phyloP scores from a whole-genome alignment of 2,329 filamentous ascomycete species.

The Colletotrichum chlorophyti region DNA sequence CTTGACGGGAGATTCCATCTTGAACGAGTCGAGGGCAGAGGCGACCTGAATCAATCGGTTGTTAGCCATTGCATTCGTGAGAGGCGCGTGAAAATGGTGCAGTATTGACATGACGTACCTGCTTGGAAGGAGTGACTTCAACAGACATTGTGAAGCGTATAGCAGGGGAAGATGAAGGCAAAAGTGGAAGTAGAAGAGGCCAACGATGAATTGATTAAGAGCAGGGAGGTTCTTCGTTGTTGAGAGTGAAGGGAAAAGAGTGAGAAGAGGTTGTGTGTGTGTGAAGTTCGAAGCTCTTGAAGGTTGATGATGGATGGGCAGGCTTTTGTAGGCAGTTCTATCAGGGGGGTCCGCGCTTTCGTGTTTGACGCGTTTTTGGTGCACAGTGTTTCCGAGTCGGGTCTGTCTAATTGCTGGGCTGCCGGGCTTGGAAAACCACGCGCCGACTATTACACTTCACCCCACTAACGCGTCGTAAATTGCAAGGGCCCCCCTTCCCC shows the following conservation, averaged over 20 bases:
- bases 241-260: no score
- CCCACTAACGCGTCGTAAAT: conserved; percentile 22
- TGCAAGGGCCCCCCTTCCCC: conserved; percentile 1
- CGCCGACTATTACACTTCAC: neutral
- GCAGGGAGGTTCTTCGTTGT: conserved; percentile 24
- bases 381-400: neutral
- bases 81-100: conserved; percentile 16
- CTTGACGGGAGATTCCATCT: conserved; percentile 93
- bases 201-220: conserved; percentile 19
- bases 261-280: conserved; percentile 2
- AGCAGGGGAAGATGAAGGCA: neutral
- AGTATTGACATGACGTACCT: conserved; percentile 51
- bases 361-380: conserved; percentile 11
- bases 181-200: neutral
- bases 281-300: neutral
- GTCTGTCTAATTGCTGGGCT: neutral
- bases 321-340: conserved; percentile 31
- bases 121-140: conserved; percentile 69
- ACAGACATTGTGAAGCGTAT: conserved; percentile 69
- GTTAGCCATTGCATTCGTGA: conserved; percentile 38
- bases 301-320: conserved; percentile 6
- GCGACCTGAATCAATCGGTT: conserved; percentile 68
- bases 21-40: conserved; percentile 84
- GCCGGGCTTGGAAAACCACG: conserved; percentile 7
- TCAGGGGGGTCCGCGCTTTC: conserved; percentile 24